phyloP scores from a whole-genome alignment of 331 rosid genomes.

The Acacia concinna region DNA sequence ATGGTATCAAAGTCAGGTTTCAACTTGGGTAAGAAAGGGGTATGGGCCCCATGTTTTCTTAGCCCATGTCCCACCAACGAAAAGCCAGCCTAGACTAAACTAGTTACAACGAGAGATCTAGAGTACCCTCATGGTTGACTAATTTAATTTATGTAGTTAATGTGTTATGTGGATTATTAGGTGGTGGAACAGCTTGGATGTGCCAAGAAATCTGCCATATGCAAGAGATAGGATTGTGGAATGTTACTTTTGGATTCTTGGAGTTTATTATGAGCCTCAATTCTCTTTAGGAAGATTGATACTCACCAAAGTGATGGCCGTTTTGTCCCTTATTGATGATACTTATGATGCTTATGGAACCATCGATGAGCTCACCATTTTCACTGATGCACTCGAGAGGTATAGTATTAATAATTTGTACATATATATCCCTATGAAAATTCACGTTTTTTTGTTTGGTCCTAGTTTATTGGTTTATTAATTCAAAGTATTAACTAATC shows the following conservation, averaged over 20 bases:
- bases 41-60: not conserved
- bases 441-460: not conserved
- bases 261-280: conserved; percentile 32
- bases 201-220: conserved; percentile 27
- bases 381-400: conserved; percentile 31
- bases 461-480: no score
- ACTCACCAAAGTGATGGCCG: conserved; percentile 4
- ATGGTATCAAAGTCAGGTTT: no score
- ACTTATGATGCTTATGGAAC: conserved; percentile 42
- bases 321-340: conserved; percentile 35
- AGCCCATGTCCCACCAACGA: not conserved
- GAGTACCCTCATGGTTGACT: not conserved
- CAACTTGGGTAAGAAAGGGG: no score
- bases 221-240: conserved; percentile 48
- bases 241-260: conserved; percentile 39
- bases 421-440: not conserved
- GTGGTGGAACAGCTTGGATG: conserved; percentile 49
- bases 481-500: not conserved
- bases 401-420: no score
- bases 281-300: conserved; percentile 26
- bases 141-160: not conserved
- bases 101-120: not conserved
- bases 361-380: conserved; percentile 35
- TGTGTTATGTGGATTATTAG: conserved; percentile 9
- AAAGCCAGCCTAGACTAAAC: not conserved